Evolutionary conservation across 2,329 filamentous ascomycete species (phyloP), one percentile per base, ranked within the genome.

Genomic region (Ophiostoma ips): DNA sequence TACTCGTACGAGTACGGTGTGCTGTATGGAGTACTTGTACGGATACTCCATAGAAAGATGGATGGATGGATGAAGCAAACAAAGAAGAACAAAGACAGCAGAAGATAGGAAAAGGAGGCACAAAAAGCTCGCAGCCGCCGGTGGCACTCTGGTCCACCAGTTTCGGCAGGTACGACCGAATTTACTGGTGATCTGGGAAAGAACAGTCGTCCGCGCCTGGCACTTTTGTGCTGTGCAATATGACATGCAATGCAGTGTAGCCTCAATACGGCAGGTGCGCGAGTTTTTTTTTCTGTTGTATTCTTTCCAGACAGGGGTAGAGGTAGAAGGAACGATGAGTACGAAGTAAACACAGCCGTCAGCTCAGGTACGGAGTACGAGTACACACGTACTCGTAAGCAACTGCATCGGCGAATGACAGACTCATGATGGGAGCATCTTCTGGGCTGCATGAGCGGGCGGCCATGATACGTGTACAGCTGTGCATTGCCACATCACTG

Each of bases 401-500:
- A 38, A 18, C 37, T 40, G 37, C 37, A 40, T 19, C 18, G 18
- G 7, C 24, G 24, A 28, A 28, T 28, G 24, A 28, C 24, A 28
- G 24, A 5, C 24, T 28, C 24, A 28, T 8, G 24, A 28, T 28
- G 24, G 24, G n/a, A n/a, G 24, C 24, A 28, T 28, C 24, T 28
- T 28, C 24, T 8, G 24, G 8, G 13, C 38, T 41, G 38, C 38
- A 41, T 41, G 24, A 30, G 37, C 15, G 38, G 38, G 38, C 3
- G 38, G 38, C 3, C 38, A 5, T 30, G 38, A 24, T 30, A 41
- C 36, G 35, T 21, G 38, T n/a, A n/a, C n/a, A n/a, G n/a, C n/a
- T n/a, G n/a, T 24, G 41, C 41, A 45, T 44, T 35, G 49, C 35
- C 49, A 50, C 49, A 41, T 34, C 28, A 10, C 35, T 41, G 49